Evolutionary conservation across 495 filamentous ascomycete genomes (phyloP), one percentile per base, ranked within the genome.

Genomic region (Glutinoglossum americanum): DNA sequence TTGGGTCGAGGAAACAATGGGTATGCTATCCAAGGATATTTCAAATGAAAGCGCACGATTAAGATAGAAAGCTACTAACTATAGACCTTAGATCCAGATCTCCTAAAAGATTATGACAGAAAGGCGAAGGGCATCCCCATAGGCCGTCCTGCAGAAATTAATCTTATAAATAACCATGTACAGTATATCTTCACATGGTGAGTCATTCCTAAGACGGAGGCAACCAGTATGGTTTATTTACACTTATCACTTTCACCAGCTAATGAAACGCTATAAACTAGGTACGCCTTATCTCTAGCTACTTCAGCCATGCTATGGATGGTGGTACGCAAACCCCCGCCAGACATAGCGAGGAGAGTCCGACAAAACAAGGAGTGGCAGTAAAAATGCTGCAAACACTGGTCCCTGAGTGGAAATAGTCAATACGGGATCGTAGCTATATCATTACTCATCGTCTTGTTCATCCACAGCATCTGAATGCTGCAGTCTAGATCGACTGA

Each of bases 161-260:
- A 92, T 69, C 70, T 98, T 68, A 78, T 85, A 65, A 98, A 98
- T 66, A 96, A 90, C 68, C 92, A 98, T 70, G 80, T 85, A 62
- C 90, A 98, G 71, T 98, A 98, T 65, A 96, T 98, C 58, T 89
- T 95, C 67, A 98, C 92, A 55, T 98, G 92, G 92, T 95, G 79
- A 65, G 80, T 73, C 25, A 19, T 37, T 32, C 35, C n/a, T 19
- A 21, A 49, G 39, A 19, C 23, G 3, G 17, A 55, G 30, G 3
- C 54, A 55, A 25, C 10, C 30, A 60, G 60, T 32, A 15, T 32
- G 21, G n/a, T 23, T 25, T 9, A 49, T 57, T 26, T 30, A 13
- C 21, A 13, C 41, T 5, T 23, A 45, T 45, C 4, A 21, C 41
- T 10, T 2, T 21, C 19, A 45, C 21, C n/a, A n/a, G n/a, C n/a